Conservation (phyloP, 106 monocot species). For the Allium sativum region DNA sequence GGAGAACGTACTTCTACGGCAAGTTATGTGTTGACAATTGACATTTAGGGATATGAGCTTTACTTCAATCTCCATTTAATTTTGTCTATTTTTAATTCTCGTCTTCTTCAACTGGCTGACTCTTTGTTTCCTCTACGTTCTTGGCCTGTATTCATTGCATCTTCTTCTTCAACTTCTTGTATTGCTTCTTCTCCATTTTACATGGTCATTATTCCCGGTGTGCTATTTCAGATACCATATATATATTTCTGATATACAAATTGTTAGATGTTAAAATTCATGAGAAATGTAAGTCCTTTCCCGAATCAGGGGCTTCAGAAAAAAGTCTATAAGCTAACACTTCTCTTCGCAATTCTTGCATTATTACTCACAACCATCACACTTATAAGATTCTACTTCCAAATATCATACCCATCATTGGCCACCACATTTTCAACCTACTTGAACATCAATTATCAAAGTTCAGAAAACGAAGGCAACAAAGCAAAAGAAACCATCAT, state of each 20-base stretch:
- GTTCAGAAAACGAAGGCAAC: not conserved
- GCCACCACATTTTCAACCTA: slow-evolving; percentile 2
- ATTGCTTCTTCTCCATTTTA: not conserved
- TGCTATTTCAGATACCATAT: too few species aligned
- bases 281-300: slow-evolving; percentile 12
- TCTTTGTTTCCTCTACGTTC: not conserved
- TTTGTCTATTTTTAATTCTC: not conserved
- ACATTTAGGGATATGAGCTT: not conserved
- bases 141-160: not conserved
- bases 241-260: too few species aligned
- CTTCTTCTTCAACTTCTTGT: not conserved
- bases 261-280: not conserved
- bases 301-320: slow-evolving; percentile 19
- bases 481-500: slow-evolving; percentile 22
- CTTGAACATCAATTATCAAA: not conserved
- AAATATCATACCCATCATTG: slow-evolving; percentile 12
- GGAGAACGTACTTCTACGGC: slow-evolving; percentile 3
- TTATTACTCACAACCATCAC: slow-evolving; percentile 30
- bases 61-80: slow-evolving; percentile 2
- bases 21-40: slow-evolving; percentile 1
- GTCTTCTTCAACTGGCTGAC: not conserved
- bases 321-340: slow-evolving; percentile 23
- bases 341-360: slow-evolving; percentile 27
- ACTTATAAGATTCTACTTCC: slow-evolving; percentile 27
- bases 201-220: too few species aligned